These are phyloP conservation scores for Vanrija sp. DNA, from an alignment of 1,284 basidiomycete species.

Conservation along the genomic window DNA sequence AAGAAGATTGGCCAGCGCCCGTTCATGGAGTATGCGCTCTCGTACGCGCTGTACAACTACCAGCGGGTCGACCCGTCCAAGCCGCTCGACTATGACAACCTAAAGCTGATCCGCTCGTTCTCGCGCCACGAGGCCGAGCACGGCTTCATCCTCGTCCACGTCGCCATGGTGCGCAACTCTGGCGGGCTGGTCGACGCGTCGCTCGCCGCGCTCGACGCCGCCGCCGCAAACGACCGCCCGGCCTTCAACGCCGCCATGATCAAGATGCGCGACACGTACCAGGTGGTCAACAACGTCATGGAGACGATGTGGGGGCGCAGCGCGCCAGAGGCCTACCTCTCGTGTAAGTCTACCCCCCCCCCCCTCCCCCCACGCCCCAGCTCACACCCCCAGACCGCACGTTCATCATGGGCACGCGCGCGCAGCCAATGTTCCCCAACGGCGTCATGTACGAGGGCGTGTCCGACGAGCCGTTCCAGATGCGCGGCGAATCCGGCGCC, in stretches of 20 bases:
- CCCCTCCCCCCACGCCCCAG: background rate
- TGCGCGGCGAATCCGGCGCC: slow-evolving; percentile 20
- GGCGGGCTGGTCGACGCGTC: slow-evolving; percentile 9
- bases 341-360: slow-evolving; percentile 1
- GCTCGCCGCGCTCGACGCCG: slow-evolving; percentile 13
- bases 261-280: slow-evolving; percentile 11
- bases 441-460: slow-evolving; percentile 21
- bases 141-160: slow-evolving; percentile 21
- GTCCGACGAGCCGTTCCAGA: slow-evolving; percentile 17
- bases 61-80: slow-evolving; percentile 10
- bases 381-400: background rate
- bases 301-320: slow-evolving; percentile 22
- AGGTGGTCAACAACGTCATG: slow-evolving; percentile 16
- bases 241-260: slow-evolving; percentile 14
- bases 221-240: slow-evolving; percentile 9
- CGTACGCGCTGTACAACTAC: slow-evolving; percentile 23
- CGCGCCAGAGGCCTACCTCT: slow-evolving; percentile 20
- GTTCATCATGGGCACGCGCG: slow-evolving; percentile 12
- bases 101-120: slow-evolving; percentile 19
- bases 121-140: slow-evolving; percentile 18
- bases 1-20: slow-evolving; percentile 19
- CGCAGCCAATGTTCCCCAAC: slow-evolving; percentile 20
- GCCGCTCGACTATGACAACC: slow-evolving; percentile 16
- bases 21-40: slow-evolving; percentile 22
- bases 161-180: slow-evolving; percentile 20